phyloP scores from a whole-genome alignment of 2,329 filamentous ascomycete genomes.

The Cryphonectria carpinicola region DNA sequence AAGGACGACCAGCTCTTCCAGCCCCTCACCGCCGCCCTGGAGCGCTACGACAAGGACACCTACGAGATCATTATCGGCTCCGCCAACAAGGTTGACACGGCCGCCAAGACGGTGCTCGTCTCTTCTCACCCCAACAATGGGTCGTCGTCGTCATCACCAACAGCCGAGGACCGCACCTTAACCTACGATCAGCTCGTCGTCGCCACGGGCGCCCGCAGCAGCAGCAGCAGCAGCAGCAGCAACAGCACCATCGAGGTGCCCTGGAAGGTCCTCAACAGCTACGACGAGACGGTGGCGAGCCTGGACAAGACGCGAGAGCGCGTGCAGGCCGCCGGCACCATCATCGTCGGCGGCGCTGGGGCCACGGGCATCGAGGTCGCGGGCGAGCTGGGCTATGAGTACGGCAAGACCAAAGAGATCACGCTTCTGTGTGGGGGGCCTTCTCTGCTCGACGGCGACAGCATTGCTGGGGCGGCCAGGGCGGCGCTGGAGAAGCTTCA shows the following conservation, averaged over 20 bases:
- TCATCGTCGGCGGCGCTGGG: slow-evolving; percentile 61
- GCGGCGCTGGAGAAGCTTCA: slow-evolving; percentile 57
- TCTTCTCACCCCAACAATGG: slow-evolving; percentile 23
- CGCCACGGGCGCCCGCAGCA: slow-evolving; percentile 55
- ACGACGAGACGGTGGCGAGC: slow-evolving; percentile 47
- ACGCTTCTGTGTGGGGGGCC: slow-evolving; percentile 49
- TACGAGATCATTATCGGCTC: slow-evolving; percentile 58
- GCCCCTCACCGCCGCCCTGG: slow-evolving; percentile 53
- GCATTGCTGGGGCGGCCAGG: slow-evolving; percentile 45
- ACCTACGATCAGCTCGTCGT: slow-evolving; percentile 62
- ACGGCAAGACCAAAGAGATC: slow-evolving; percentile 50
- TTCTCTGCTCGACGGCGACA: slow-evolving; percentile 50
- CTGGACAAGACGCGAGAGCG: slow-evolving; percentile 47
- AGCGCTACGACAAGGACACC: slow-evolving; percentile 51
- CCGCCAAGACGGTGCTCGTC: slow-evolving; percentile 50
- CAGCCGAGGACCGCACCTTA: slow-evolving; percentile 37
- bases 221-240: neutral
- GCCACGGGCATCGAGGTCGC: slow-evolving; percentile 60
- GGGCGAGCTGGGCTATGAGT: slow-evolving; percentile 58
- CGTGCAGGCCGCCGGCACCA: slow-evolving; percentile 51
- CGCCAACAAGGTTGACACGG: slow-evolving; percentile 46
- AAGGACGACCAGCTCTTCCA: slow-evolving; percentile 54
- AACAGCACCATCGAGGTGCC: slow-evolving; percentile 45
- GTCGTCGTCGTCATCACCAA: neutral
- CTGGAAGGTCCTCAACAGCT: slow-evolving; percentile 55